phyloP scores from a whole-genome alignment of 192 early-diverging fungal genomes.

The Umbelopsis ramanniana region DNA sequence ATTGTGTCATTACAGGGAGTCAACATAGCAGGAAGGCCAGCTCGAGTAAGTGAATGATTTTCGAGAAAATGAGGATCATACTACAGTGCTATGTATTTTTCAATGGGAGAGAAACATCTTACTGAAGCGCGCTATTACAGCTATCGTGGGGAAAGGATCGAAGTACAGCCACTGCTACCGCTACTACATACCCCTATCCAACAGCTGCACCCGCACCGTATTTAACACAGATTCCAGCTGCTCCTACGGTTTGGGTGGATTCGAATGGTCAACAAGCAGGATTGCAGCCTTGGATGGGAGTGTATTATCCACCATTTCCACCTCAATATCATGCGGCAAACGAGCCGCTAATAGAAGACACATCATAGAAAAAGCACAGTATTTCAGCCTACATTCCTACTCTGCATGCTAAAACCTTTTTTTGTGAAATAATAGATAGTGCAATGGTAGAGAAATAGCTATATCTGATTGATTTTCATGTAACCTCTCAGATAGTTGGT shows the following conservation, averaged over 20 bases:
- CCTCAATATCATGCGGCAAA: not conserved
- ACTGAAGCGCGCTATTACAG: constrained; percentile 29
- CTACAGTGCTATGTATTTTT: not conserved
- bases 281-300: constrained; percentile 8
- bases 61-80: not conserved
- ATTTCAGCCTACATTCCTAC: not conserved
- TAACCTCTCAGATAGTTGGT: too few species aligned
- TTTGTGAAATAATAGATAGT: not conserved
- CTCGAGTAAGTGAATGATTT: constrained; percentile 61
- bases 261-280: constrained; percentile 2
- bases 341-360: constrained; percentile 1
- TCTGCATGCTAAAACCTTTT: not conserved
- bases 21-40: constrained; percentile 70
- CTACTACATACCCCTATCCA: not conserved
- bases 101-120: not conserved
- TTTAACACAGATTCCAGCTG: not conserved
- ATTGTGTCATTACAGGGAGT: constrained; percentile 81
- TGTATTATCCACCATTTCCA: constrained; percentile 11
- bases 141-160: constrained; percentile 92
- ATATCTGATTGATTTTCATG: not conserved
- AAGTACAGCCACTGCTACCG: constrained; percentile 43
- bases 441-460: not conserved
- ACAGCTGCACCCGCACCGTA: constrained; percentile 6
- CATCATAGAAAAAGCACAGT: not conserved
- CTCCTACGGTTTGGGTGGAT: constrained; percentile 1